Percentiles rank a stretch among this genome's conserved stretches.
Conservation (phyloP, 768 basidiomycete species). For the Xerocomellus intermedius region DNA sequence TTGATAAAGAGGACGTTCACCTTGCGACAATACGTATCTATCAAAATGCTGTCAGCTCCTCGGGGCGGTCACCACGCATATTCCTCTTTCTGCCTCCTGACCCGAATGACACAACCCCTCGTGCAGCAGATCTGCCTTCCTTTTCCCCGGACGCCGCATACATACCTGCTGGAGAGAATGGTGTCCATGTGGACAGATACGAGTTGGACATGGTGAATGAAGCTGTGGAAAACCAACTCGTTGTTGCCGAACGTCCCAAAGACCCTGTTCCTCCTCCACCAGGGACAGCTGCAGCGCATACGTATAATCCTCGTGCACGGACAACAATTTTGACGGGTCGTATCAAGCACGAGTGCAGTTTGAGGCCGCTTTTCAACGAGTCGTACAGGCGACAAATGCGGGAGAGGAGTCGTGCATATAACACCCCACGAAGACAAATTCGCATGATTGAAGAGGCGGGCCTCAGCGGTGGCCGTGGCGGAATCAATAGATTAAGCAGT, state of each 20-base stretch:
- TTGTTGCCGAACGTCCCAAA: constrained; percentile 80
- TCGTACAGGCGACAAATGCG: constrained; percentile 72
- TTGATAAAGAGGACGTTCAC: constrained; percentile 71
- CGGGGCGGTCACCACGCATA: constrained; percentile 55
- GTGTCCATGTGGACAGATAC: constrained; percentile 59
- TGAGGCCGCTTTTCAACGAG: constrained; percentile 66
- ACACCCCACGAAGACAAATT: constrained; percentile 64
- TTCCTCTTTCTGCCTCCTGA: constrained; percentile 65
- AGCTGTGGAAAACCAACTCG: constrained; percentile 79
- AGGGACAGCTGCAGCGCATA: constrained; percentile 37
- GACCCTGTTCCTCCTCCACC: constrained; percentile 43
- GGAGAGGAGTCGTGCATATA: constrained; percentile 62
- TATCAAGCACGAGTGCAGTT: constrained; percentile 77
- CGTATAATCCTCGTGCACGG: constrained; percentile 59
- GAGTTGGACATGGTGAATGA: constrained; percentile 88
- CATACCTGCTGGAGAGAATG: constrained; percentile 29
- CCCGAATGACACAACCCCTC: constrained; percentile 40
- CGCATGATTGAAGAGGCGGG: constrained; percentile 73
- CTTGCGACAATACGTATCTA: constrained; percentile 87
- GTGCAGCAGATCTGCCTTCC: constrained; percentile 22
- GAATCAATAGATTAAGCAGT: constrained; percentile 75
- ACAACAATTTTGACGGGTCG: constrained; percentile 78
- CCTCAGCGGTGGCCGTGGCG: constrained; percentile 65
- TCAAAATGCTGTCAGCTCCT: constrained; percentile 41
- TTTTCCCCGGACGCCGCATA: constrained; percentile 31